Base-by-base conservation (phyloP, 768 basidiomycete species). In the Lactarius trivialis region DNA sequence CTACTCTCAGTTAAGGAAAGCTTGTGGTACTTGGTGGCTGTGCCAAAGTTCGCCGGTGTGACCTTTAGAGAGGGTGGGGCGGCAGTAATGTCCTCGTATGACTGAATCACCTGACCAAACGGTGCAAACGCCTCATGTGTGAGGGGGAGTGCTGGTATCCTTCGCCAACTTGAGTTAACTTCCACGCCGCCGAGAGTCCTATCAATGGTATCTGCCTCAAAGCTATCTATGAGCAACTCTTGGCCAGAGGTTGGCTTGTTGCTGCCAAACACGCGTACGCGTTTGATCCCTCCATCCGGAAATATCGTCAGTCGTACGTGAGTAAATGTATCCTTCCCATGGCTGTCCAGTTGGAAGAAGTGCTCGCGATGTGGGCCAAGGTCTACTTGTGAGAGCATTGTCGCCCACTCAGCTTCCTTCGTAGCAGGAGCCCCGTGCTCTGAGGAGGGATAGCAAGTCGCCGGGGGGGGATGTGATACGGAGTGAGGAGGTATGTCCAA, bases 201-300 rank as follows among this genome's bases (percentile, higher is more conserved):
- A 19, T 60, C 54, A 34, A 37, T 33, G 24, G 32, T 12, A 15
- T 55, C 54, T 28, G 19, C 54, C 12, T 64, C 58, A 17, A 51
- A 43, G 32, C 32, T 30, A n/a, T 34, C 30, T 32, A 39, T n/a
- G 14, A n/a, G 26, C 14, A 64, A 19, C 15, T 34, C 49, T 21
- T 51, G 45, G 9, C 32, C 63, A 17, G 32, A 63, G 54, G 34
- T 61, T 68, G 30, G 69, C 71, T 49, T 78, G 79, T 53, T 83
- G 81, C 58, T 79, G 75, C 6, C 97, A 93, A 66, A 85, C 77
- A 97, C 73, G 62, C 97, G 83, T n/a, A 99, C 78, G 26, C 97
- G 84, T 76, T 98, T 98, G 71, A 98, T 76, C 28, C 97, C 97
- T 48, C 97, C 97, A 70, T 99, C 96, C 1, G 97, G 97, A 71